Evolutionary conservation across 1,284 basidiomycete species (phyloP).

Genomic region (Wolfiporia cocos): DNA sequence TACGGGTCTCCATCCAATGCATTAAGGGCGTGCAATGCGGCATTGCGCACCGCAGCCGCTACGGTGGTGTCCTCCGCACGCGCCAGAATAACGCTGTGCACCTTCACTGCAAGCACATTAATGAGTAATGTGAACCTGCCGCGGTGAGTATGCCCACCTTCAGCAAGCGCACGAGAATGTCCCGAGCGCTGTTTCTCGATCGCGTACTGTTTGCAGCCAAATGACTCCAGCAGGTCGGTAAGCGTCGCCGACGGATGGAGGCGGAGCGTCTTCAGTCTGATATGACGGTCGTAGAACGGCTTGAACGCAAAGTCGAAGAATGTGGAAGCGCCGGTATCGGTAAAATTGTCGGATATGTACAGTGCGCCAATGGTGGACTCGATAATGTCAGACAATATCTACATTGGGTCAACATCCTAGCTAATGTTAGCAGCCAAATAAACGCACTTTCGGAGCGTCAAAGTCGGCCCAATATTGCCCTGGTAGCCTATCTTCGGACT

Average conservation of each 20-base stretch:
- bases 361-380: constrained; percentile 73
- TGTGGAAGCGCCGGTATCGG: constrained; percentile 46
- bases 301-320: constrained; percentile 62
- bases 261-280: constrained; percentile 62
- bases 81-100: constrained; percentile 62
- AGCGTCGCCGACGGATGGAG: constrained; percentile 69
- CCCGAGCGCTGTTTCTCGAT: constrained; percentile 35
- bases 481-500: constrained; percentile 39
- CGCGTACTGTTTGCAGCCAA: constrained; percentile 59
- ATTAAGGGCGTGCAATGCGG: constrained; percentile 56
- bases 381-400: constrained; percentile 72
- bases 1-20: constrained; percentile 55
- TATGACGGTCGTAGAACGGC: constrained; percentile 70
- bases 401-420: constrained; percentile 6
- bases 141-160: neutral
- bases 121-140: no score
- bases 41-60: constrained; percentile 48
- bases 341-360: constrained; percentile 69
- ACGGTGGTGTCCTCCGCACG: constrained; percentile 44
- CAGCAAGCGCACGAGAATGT: constrained; percentile 2
- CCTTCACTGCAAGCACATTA: constrained; percentile 37
- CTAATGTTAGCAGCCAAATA: neutral
- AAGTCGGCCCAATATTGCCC: constrained; percentile 74
- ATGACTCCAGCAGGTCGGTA: constrained; percentile 64
- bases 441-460: constrained; percentile 65